A percentile compares a stretch with the other conserved stretches of the same genome.
Conservation (phyloP, 768 basidiomycete species). For the Strobilomyces echinocephalus region DNA sequence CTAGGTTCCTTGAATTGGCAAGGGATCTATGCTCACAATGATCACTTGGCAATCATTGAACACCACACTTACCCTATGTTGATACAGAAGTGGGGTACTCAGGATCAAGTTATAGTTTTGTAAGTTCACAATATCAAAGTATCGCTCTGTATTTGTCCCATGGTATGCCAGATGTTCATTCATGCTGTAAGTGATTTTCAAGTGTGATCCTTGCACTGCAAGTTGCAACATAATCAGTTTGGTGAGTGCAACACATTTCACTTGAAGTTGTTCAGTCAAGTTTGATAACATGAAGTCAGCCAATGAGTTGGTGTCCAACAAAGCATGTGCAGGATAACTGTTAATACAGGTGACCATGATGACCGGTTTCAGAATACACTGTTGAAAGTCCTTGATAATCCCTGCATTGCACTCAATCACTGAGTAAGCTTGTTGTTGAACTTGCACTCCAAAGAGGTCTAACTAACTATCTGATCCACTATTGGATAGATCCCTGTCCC, state of each 20-base stretch:
- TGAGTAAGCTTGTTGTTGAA: neutral
- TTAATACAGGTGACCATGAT: conserved; percentile 15
- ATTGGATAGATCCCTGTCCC: too few species aligned
- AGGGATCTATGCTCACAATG: too few species aligned
- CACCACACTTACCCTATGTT: too few species aligned
- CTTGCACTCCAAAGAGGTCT: neutral
- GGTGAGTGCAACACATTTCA: neutral
- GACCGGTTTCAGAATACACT: conserved; percentile 2
- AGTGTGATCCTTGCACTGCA: conserved; percentile 28
- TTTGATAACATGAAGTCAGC: conserved; percentile 31
- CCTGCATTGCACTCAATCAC: neutral
- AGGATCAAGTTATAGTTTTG: conserved; percentile 38
- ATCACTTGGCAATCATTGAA: too few species aligned
- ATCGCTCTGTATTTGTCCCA: conserved; percentile 11
- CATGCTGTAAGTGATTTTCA: conserved; percentile 19
- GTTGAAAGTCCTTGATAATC: neutral
- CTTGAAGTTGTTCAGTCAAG: conserved; percentile 23
- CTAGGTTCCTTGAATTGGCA: too few species aligned
- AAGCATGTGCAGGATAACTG: conserved; percentile 8
- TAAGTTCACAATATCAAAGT: conserved; percentile 38
- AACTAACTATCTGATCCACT: neutral
- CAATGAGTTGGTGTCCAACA: conserved; percentile 27
- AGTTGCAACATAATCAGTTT: conserved; percentile 18
- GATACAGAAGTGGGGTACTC: conserved; percentile 36
- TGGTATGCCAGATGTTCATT: conserved; percentile 14